Percentiles rank a stretch among this genome's conserved stretches.
Conservation (phyloP, 2,329 filamentous ascomycete genomes). For the Arthrobotrys pseudoclavata region DNA sequence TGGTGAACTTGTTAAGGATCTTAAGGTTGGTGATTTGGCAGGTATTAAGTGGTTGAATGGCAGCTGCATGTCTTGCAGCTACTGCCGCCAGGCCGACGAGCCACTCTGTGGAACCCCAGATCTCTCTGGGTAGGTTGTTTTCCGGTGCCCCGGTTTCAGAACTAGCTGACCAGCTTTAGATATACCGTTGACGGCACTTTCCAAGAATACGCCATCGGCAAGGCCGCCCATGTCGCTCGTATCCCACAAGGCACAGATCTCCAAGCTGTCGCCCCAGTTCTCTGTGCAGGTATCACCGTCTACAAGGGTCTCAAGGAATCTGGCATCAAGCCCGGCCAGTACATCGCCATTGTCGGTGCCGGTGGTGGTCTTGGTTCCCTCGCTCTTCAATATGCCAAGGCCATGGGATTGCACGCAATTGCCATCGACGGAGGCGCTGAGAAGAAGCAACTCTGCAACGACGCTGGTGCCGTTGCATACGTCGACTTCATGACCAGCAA, state of each 20-base stretch:
- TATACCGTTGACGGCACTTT: constrained; percentile 87
- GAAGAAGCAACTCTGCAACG: constrained; percentile 78
- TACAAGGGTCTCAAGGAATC: constrained; percentile 95
- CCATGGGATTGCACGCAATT: constrained; percentile 85
- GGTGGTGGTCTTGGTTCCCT: constrained; percentile 82
- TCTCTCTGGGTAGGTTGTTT: constrained; percentile 79
- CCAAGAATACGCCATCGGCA: constrained; percentile 91
- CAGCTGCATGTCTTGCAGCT: constrained; percentile 84
- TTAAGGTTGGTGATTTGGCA: constrained; percentile 85
- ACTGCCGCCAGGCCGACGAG: constrained; percentile 79
- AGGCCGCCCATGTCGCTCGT: constrained; percentile 85
- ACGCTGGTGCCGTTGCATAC: constrained; percentile 79
- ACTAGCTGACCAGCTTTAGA: constrained; percentile 2
- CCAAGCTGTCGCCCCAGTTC: constrained; percentile 81
- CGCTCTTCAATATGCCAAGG: constrained; percentile 81
- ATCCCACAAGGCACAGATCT: constrained; percentile 83
- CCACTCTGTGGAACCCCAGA: constrained; percentile 81
- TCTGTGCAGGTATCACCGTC: constrained; percentile 88
- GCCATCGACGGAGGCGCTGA: constrained; percentile 87
- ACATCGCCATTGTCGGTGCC: constrained; percentile 86
- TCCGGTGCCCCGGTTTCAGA: not conserved
- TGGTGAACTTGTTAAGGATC: constrained; percentile 79
- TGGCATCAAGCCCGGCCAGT: constrained; percentile 79
- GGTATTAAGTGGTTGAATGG: constrained; percentile 96
- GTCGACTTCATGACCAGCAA: constrained; percentile 84